phyloP scores from a whole-genome alignment of 768 basidiomycete genomes.

The Hemileccinum rubropunctum region DNA sequence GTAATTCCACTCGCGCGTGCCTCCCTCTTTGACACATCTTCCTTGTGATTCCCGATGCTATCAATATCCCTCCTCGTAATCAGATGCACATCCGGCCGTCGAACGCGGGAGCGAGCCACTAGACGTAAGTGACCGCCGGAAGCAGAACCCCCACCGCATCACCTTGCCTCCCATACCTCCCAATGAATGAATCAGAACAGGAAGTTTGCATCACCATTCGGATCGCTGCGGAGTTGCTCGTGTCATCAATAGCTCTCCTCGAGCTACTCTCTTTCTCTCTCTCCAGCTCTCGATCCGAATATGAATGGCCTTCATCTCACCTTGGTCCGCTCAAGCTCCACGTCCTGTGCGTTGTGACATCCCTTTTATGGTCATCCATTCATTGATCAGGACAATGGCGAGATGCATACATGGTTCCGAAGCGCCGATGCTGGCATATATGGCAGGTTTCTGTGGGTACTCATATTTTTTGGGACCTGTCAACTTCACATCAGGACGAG shows the following conservation, averaged over 20 bases:
- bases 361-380: conserved; percentile 7
- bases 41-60: conserved; percentile 19
- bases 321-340: conserved; percentile 29
- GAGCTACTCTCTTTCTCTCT: conserved; percentile 7
- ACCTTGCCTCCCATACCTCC: too few relatives aligned
- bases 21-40: too few relatives aligned
- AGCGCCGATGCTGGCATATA: conserved; percentile 22
- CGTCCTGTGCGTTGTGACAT: conserved; percentile 28
- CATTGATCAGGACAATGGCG: conserved; percentile 16
- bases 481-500: conserved; percentile 24
- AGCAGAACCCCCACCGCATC: conserved; percentile 21
- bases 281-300: conserved; percentile 6
- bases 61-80: conserved; percentile 20
- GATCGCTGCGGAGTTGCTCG: conserved; percentile 16
- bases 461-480: conserved; percentile 14
- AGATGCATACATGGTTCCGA: conserved; percentile 10
- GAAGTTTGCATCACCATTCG: conserved; percentile 11
- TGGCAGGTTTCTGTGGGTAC: conserved; percentile 25
- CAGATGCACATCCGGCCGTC: conserved; percentile 15
- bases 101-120: conserved; percentile 32
- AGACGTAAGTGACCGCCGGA: conserved; percentile 31
- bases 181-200: conserved; percentile 22
- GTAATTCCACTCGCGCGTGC: conserved; percentile 15
- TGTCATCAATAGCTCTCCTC: too few relatives aligned
- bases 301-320: too few relatives aligned